Evolutionary conservation across 2,329 filamentous ascomycete genomes (phyloP).

Genomic region (Verticillium nubilum): DNA sequence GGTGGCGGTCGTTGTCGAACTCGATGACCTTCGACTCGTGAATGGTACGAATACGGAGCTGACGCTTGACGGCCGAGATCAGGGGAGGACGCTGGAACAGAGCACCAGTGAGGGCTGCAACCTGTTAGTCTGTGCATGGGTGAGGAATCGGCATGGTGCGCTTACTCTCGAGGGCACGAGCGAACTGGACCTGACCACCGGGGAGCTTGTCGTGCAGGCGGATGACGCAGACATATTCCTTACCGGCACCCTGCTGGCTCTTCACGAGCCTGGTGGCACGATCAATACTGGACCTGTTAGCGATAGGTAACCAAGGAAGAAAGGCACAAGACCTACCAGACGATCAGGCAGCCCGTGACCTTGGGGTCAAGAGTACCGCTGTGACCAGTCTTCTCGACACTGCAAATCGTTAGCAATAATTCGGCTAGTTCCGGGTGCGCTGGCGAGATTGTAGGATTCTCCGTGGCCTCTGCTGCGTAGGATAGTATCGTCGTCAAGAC

Average conservation of each 20-base stretch:
- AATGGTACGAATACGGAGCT: slow-evolving; percentile 96
- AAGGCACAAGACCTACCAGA: slow-evolving; percentile 46
- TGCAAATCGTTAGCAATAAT: slow-evolving; percentile 21
- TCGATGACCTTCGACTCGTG: slow-evolving; percentile 95
- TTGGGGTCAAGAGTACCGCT: slow-evolving; percentile 97
- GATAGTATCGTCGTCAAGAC: not conserved
- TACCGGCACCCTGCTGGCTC: slow-evolving; percentile 97
- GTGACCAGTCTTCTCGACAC: slow-evolving; percentile 95
- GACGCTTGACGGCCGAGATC: slow-evolving; percentile 97
- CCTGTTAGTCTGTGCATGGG: not conserved
- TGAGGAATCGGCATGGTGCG: not conserved
- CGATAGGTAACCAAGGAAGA: not conserved
- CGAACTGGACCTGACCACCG: slow-evolving; percentile 88
- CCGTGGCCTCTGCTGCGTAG: not conserved
- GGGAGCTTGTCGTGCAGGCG: slow-evolving; percentile 93
- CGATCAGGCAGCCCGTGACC: slow-evolving; percentile 92
- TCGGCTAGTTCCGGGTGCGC: not conserved
- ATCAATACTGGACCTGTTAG: slow-evolving; percentile 55
- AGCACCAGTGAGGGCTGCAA: slow-evolving; percentile 71
- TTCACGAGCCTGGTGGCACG: slow-evolving; percentile 96
- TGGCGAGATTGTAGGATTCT: not conserved
- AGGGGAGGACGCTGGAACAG: slow-evolving; percentile 95
- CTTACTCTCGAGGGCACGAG: slow-evolving; percentile 76
- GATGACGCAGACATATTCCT: slow-evolving; percentile 97
- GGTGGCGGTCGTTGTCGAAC: slow-evolving; percentile 96